Evolutionary conservation across 768 basidiomycete species (phyloP), one percentile per base, ranked within the genome.

Genomic region (Trametes cingulata): DNA sequence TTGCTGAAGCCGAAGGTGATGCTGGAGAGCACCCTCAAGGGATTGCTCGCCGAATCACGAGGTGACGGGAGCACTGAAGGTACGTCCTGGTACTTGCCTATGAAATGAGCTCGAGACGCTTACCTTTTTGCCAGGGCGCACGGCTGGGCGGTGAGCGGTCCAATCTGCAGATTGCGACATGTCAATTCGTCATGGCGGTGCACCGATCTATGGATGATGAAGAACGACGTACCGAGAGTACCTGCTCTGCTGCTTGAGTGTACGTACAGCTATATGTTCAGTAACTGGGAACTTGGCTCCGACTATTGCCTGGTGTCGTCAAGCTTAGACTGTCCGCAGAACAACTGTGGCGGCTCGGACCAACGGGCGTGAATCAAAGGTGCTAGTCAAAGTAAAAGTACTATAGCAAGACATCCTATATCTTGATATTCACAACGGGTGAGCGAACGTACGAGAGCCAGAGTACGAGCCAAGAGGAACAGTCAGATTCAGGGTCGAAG

Each of bases 1-100:
- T 29, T 60, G n/a, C 19, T 53, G 2, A 60, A 54, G 22, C 59
- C 59, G 6, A 54, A 53, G 29, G 59, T 60, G 19, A 46, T 60
- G 12, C 3, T 60, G 22, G 24, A 54, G 36, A 40, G 35, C 22
- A 49, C 52, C 1, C 15, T 60, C 10, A 6, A 49, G 20, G 35
- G 41, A 2, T 13, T 60, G 15, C 17, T 60, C 14, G 45, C 45
- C n/a, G 51, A 52, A 14, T 10, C 36, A 9, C 29, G n/a, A 27
- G 41, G 24, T 15, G 35, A 22, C 12, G 2, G 17, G 51, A 24
- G 24, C 8, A 22, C 6, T n/a, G 24, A 27, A 42, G 7, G 43
- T 25, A 22, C 10, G 43, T 14, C 4, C 25, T 7, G 4, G 10
- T 33, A 10, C 29, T 33, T 10, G 6, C 6, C 4, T 5, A 10